Evolutionary conservation across 148 eudicot species (phyloP).

Genomic region (Pouteria glomerata): DNA sequence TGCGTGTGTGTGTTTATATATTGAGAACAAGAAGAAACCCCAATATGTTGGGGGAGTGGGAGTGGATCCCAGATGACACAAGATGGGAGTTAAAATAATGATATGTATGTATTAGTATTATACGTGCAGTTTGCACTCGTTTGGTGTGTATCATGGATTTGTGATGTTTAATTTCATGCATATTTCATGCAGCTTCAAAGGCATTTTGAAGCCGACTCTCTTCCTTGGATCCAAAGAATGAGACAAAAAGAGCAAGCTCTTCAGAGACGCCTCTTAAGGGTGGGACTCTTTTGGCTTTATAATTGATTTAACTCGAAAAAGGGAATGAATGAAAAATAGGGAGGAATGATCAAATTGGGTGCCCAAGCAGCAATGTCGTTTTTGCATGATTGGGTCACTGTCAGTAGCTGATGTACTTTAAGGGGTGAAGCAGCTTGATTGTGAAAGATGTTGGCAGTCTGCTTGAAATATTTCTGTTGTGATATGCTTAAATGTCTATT

Average conservation of each 20-base stretch:
- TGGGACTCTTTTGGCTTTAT: conserved; percentile 19
- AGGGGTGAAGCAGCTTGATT: background rate
- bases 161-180: conserved; percentile 5
- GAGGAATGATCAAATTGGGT: background rate
- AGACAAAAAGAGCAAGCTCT: conserved; percentile 92
- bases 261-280: conserved; percentile 91
- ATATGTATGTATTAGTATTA: too few species aligned
- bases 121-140: background rate
- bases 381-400: background rate
- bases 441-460: conserved; percentile 4
- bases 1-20: too few species aligned
- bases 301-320: background rate
- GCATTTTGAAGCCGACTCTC: conserved; percentile 91
- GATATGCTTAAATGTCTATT: background rate
- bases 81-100: too few species aligned
- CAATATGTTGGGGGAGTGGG: too few species aligned
- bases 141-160: background rate
- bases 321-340: background rate
- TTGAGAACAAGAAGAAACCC: too few species aligned
- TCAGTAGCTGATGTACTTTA: conserved; percentile 1
- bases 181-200: conserved; percentile 71
- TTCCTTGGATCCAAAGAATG: conserved; percentile 87
- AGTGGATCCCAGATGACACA: too few species aligned
- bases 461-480: background rate
- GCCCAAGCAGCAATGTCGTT: background rate